Conservation (phyloP, 106 monocot genomes). For the Dioscorea alata region DNA sequence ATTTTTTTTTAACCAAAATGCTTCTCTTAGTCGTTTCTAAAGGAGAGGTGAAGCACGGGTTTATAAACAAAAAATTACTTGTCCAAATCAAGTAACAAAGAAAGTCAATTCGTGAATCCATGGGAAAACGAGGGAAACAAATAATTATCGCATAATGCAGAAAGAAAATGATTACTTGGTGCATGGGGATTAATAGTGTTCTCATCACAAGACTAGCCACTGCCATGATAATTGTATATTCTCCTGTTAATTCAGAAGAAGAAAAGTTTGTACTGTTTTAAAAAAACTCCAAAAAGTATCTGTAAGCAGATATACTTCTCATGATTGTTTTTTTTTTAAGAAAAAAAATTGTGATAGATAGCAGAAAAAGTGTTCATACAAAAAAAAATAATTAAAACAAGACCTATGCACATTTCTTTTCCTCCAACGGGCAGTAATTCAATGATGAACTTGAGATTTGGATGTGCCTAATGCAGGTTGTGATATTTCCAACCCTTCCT, state of each 20-base stretch:
- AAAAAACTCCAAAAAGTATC: background rate
- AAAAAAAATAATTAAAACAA: background rate
- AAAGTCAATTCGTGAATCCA: no score
- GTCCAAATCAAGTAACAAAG: no score
- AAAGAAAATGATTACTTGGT: conserved; percentile 42
- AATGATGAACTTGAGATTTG: conserved; percentile 53
- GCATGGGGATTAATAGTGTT: conserved; percentile 76
- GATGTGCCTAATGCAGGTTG: conserved; percentile 61
- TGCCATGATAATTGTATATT: conserved; percentile 44
- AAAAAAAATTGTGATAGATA: background rate
- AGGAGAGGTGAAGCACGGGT: no score
- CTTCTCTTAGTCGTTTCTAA: no score
- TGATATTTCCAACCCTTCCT: conserved; percentile 77
- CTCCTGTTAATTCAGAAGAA: conserved; percentile 40
- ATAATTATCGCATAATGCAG: background rate
- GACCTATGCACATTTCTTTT: conserved; percentile 62
- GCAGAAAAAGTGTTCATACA: background rate
- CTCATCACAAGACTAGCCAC: conserved; percentile 34
- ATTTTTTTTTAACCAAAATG: no score
- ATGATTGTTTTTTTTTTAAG: no score
- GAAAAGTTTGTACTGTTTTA: background rate
- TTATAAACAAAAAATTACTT: no score
- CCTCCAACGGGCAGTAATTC: conserved; percentile 42
- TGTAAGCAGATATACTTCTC: background rate
- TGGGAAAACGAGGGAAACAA: no score